Evolutionary conservation across 768 basidiomycete species (phyloP).

Genomic region (Antrodiella citrinella): DNA sequence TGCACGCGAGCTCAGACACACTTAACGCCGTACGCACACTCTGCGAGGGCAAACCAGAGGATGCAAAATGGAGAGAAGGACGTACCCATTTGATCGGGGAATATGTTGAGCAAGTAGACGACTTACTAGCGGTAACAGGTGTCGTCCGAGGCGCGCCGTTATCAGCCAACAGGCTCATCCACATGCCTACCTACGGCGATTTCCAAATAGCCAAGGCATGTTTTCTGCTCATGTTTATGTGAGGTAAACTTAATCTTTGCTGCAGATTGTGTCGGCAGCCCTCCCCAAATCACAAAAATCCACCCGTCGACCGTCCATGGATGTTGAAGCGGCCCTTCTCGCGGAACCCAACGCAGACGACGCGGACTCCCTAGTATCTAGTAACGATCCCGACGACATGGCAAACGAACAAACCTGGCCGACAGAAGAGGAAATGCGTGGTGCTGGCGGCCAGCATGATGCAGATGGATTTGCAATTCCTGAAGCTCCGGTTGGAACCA

Average conservation of each 20-base stretch:
- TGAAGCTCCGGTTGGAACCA: slow-evolving; percentile 63
- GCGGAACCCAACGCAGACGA: slow-evolving; percentile 55
- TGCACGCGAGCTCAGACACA: slow-evolving; percentile 54
- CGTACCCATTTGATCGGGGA: slow-evolving; percentile 72
- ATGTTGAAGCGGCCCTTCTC: slow-evolving; percentile 56
- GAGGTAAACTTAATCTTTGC: background rate
- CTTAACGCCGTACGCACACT: slow-evolving; percentile 68
- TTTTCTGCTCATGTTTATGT: background rate
- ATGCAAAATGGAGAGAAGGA: slow-evolving; percentile 78
- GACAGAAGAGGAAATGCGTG: slow-evolving; percentile 89
- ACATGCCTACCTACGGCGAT: slow-evolving; percentile 84
- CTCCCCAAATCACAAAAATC: slow-evolving; percentile 31
- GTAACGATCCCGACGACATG: slow-evolving; percentile 82
- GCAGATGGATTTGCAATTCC: slow-evolving; percentile 34
- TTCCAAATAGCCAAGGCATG: slow-evolving; percentile 75
- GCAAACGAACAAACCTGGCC: slow-evolving; percentile 98
- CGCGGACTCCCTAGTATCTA: slow-evolving; percentile 82
- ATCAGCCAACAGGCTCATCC: slow-evolving; percentile 78
- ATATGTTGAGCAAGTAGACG: slow-evolving; percentile 52
- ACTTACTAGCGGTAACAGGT: slow-evolving; percentile 70
- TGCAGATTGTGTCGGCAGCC: slow-evolving; percentile 66
- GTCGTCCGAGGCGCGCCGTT: slow-evolving; percentile 73
- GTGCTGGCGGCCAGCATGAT: slow-evolving; percentile 17
- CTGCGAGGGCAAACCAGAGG: slow-evolving; percentile 77
- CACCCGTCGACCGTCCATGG: slow-evolving; percentile 42